Conservation (phyloP, 2,329 filamentous ascomycete genomes). For the Aspergillaceae sp. region DNA sequence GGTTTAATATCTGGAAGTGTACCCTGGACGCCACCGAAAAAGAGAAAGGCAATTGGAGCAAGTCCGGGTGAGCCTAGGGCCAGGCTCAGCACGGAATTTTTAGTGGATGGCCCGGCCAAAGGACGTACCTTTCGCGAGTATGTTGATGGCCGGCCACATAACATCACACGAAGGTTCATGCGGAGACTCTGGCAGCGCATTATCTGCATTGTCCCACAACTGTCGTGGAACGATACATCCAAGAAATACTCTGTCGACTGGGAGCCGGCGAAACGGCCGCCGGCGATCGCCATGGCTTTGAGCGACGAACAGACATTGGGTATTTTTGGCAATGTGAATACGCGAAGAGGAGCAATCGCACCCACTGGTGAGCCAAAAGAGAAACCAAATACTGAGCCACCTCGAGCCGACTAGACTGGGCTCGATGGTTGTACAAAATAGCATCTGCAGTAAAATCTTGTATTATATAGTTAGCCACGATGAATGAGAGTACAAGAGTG, state of each 20-base stretch:
- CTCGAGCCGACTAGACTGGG: too few relatives aligned
- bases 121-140: slow-evolving; percentile 26
- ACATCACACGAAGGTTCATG: slow-evolving; percentile 33
- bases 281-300: slow-evolving; percentile 39
- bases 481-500: too few relatives aligned
- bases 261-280: slow-evolving; percentile 15
- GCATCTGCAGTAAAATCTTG: too few relatives aligned
- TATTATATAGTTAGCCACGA: too few relatives aligned
- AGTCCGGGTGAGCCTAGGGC: slow-evolving; percentile 1
- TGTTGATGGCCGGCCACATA: slow-evolving; percentile 30
- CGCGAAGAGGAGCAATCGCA: background rate
- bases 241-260: slow-evolving; percentile 23
- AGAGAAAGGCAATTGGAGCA: slow-evolving; percentile 12
- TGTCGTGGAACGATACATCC: slow-evolving; percentile 12
- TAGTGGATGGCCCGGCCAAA: slow-evolving; percentile 30
- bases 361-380: too few relatives aligned
- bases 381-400: too few relatives aligned
- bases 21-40: slow-evolving; percentile 23
- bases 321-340: background rate
- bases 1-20: slow-evolving; percentile 24
- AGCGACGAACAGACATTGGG: background rate
- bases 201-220: slow-evolving; percentile 24
- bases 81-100: slow-evolving; percentile 17
- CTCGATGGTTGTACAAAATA: too few relatives aligned
- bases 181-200: slow-evolving; percentile 30